phyloP scores from a whole-genome alignment of 2,329 filamentous ascomycete species.

The Chaetomiaceae sp. region DNA sequence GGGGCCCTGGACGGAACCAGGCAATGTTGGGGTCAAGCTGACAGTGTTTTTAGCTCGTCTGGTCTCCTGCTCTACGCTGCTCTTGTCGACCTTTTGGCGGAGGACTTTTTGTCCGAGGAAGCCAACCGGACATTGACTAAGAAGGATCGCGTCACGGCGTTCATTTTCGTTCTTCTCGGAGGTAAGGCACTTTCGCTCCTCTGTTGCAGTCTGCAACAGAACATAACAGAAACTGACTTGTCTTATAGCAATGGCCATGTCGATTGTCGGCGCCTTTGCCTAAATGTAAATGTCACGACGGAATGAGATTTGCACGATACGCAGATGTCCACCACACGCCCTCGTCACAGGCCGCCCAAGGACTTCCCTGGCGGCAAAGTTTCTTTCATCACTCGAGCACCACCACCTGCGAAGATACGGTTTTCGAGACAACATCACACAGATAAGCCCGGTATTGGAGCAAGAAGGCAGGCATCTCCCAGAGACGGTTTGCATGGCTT shows the following conservation, averaged over 20 bases:
- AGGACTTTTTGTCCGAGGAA: constrained; percentile 61
- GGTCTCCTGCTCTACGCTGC: constrained; percentile 59
- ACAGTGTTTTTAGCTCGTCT: constrained; percentile 44
- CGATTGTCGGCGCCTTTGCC: constrained; percentile 44
- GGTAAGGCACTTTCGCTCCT: constrained; percentile 33
- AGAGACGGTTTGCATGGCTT: constrained; percentile 1
- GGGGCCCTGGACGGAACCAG: too few relatives aligned
- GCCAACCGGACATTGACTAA: constrained; percentile 45
- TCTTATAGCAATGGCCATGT: constrained; percentile 41
- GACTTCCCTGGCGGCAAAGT: neutral
- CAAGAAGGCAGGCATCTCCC: neutral
- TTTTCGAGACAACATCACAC: neutral
- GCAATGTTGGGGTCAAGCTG: neutral
- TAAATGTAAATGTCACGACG: constrained; percentile 31
- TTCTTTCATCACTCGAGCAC: neutral
- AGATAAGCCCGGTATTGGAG: neutral
- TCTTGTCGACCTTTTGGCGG: constrained; percentile 58
- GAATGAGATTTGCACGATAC: neutral
- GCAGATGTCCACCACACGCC: too few relatives aligned
- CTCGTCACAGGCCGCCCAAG: neutral
- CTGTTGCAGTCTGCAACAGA: too few relatives aligned
- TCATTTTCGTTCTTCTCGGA: constrained; percentile 48
- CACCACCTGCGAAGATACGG: neutral
- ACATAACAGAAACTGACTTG: constrained; percentile 14
- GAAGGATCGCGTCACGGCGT: constrained; percentile 51